Base-by-base conservation (phyloP, 306 rosid species). In the Ceratonia siliqua region DNA sequence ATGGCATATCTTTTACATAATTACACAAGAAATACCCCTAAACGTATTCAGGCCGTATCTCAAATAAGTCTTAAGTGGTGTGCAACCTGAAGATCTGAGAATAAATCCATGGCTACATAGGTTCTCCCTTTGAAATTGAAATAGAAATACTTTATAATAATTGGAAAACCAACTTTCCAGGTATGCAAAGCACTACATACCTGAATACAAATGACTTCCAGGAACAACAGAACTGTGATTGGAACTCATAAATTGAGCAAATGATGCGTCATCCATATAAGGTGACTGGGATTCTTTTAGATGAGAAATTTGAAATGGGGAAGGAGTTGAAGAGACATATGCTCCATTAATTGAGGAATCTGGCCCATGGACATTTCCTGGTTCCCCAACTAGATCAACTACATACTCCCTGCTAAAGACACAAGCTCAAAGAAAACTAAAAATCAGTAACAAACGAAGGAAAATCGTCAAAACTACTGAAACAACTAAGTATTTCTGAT, bases 261-360 rank as follows among this genome's bases (percentile, higher is more conserved):
- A 84, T 45, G 79, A 74, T 81, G 59, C 85, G 71, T 24, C 49
- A 45, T 89, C 92, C 79, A 46, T 61, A 66, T 84, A 79, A 33
- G 92, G 89, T 33, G 85, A 89, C 62, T 81, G 92, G 68, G 58
- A 90, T 74, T 87, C 96, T 78, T 82, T 95, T 41, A 87, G 85
- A 84, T 90, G 91, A 85, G 96, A 87, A 72, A 87, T 62, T 57
- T 84, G 92, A 78, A 90, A 79, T 41, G 93, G 96, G 22, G 98
- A 95, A 80, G 97, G 96, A 77, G 80, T 69, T 5, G 93, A 78
- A 81, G 97, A 85, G 67, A 81, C 84, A 64, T 84, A 85, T 63
- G 89, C 96, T 81, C 98, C 99, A 70, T 95, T 95, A 58, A 95
- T 89, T 33, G 94, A 87, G 36, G 99, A 95, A 83, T 95, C 98